phyloP scores from a whole-genome alignment of 208 protist genomes.

The Trypanosoma conorhini region DNA sequence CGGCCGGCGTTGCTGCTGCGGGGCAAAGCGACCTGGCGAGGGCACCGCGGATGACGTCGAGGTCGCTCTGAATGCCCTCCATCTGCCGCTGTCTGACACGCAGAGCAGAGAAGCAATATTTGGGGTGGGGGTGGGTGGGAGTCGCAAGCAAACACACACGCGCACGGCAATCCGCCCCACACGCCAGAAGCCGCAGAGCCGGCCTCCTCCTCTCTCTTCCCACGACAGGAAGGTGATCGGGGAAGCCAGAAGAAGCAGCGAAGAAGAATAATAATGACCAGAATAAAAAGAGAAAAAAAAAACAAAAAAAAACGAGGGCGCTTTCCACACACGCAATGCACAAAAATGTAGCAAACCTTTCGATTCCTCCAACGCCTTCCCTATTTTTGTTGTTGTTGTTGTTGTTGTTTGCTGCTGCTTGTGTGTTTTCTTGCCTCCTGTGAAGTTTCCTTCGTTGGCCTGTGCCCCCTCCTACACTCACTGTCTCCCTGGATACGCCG shows the following conservation, averaged over 20 bases:
- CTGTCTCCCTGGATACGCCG: not conserved
- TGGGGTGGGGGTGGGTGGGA: too few relatives aligned
- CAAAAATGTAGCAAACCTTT: not conserved
- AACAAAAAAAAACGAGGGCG: conserved; percentile 9
- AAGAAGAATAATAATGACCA: conserved; percentile 9
- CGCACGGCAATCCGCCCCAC: not conserved
- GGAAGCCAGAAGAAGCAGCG: conserved; percentile 33
- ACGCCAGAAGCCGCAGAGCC: too few relatives aligned
- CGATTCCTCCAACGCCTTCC: not conserved
- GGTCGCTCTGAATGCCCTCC: conserved; percentile 21
- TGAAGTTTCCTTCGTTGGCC: not conserved
- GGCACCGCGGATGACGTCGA: conserved; percentile 27
- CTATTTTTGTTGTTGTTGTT: not conserved
- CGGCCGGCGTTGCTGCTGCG: not conserved
- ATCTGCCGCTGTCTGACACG: not conserved
- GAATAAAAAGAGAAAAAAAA: conserved; percentile 13
- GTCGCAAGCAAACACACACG: not conserved
- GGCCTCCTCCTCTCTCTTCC: not conserved
- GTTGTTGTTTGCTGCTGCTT: conserved; percentile 5
- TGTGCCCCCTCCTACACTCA: not conserved
- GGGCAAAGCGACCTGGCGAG: conserved; percentile 11
- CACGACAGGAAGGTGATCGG: conserved; percentile 13
- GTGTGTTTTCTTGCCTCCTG: not conserved
- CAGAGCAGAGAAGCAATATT: not conserved
- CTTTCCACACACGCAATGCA: not conserved